Base-by-base conservation (phyloP, 768 basidiomycete genomes). In the Hypholoma sublateritium region DNA sequence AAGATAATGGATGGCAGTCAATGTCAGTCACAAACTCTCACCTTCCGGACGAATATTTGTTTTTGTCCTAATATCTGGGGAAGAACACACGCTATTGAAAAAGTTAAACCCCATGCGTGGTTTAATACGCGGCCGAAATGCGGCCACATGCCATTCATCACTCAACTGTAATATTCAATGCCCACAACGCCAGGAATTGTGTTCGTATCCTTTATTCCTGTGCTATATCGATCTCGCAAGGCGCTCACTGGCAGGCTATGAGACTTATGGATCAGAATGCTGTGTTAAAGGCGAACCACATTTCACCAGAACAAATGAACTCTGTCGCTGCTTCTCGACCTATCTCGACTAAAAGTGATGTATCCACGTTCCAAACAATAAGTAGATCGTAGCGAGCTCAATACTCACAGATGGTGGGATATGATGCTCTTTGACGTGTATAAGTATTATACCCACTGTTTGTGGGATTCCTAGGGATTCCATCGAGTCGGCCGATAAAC, bases 401-500 rank as follows among this genome's bases (percentile, higher is more conserved):
- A 24, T 19, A 46, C 44, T 32, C 28, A 32, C 28, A 32, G 28
- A n/a, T n/a, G 28, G 28, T 32, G 28, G 22, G 19, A 13, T 47
- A 22, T 13, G 46, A 47, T 52, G 56, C 43, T 52, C 47, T 17
- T 51, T 57, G 55, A 57, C 47, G 56, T 57, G 55, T 45, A 39
- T 22, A 19, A 44, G 53, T 39, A 59, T 43, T 22, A 24, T 32
- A 52, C 24, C 12, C 22, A 24, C 19, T 24, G 32, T n/a, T 14
- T 28, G 42, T 14, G 21, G 41, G 13, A 21, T 44, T 53, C 47
- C 28, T 25, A 47, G 22, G 46, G 46, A 47, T 25, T 56, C 50
- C 22, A n/a, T n/a, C n/a, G n/a, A 16, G 55, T 63, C 62, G 59
- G 62, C 62, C 62, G 62, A 63, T 57, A 54, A 48, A 63, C 62